Percentiles rank a stretch among this genome's conserved stretches.
These are phyloP conservation scores for Cicer arietinum DNA, from an alignment of 306 rosid species.

Conservation along the genomic window DNA sequence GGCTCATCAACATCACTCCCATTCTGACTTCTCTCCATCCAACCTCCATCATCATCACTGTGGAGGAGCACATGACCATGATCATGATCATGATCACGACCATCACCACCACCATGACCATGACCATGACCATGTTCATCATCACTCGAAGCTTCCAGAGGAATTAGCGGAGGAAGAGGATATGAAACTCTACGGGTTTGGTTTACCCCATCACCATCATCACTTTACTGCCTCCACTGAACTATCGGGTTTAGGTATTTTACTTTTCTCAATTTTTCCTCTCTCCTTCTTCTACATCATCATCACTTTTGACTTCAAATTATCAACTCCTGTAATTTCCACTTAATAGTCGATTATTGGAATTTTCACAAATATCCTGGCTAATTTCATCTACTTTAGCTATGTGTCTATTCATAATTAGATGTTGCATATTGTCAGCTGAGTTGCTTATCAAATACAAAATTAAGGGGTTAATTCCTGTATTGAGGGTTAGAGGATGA, in stretches of 20 bases:
- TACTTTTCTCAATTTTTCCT: not conserved
- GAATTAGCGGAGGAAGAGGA: conserved; percentile 98
- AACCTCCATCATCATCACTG: conserved; percentile 40
- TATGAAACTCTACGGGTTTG: conserved; percentile 81
- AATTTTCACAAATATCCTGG: conserved; percentile 6
- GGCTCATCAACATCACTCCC: conserved; percentile 48
- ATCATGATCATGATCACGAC: conserved; percentile 40
- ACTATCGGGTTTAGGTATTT: conserved; percentile 69
- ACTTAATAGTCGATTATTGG: not conserved
- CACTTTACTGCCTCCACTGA: conserved; percentile 51
- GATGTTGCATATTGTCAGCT: not conserved
- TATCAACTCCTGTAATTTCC: not conserved
- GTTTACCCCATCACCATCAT: conserved; percentile 46
- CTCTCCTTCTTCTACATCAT: not conserved
- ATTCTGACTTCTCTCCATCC: conserved; percentile 38
- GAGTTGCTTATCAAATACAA: not conserved
- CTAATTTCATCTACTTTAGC: not conserved
- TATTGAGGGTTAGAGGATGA: not conserved
- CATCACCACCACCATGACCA: conserved; percentile 40
- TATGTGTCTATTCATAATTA: not conserved
- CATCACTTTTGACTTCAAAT: not conserved
- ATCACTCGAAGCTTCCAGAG: conserved; percentile 67
- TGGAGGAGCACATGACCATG: conserved; percentile 41
- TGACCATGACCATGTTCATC: conserved; percentile 29
- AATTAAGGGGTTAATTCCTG: conserved; percentile 5